Evolutionary conservation across 2,329 filamentous ascomycete genomes (phyloP), one percentile per base, ranked within the genome.

Genomic region (Aspergillus texensis): DNA sequence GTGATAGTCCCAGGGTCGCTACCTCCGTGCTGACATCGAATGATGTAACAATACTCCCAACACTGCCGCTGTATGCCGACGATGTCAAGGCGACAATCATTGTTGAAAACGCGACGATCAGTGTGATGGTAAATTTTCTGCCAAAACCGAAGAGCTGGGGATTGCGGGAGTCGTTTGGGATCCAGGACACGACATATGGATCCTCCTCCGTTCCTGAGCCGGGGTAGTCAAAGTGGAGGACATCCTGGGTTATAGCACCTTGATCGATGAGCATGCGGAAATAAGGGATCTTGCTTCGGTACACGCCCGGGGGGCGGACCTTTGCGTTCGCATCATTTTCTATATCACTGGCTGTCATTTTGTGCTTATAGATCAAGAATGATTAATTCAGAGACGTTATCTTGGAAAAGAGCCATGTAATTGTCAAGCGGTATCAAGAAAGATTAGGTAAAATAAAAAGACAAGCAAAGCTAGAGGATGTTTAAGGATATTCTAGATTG

Each of bases 121-220:
- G 41, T 10, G 77, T 74, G 57, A 79, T 75, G 21, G 74, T 66
- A 79, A 80, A 81, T 65, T 82, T 82, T 68, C 76, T 78, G 46
- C 70, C 70, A 58, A 70, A 71, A 9, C 70, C 14, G 66, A 77
- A 82, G 14, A 66, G 71, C 75, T 82, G 76, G 0, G 80, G 80
- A 60, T 83, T 82, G 62, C 80, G 74, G 2, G 80, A 78, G 62
- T 84, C 82, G 54, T 80, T 76, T 24, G 80, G 76, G 61, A 82
- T 77, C 79, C 79, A 84, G 55, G 81, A 78, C 57, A 84, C 78
- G 11, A 81, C 71, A 63, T 76, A 82, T 1, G 80, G 80, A 62
- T 82, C 79, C 14, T 80, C 78, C 16, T 77, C 74, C 36, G 80
- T 82, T 57, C 80, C 80, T 4, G 72, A 71, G 28, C 80, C 80